These are phyloP conservation scores for Saccharomyces kudriavzevii DNA, from an alignment of 805 yeast species.

Conservation along the genomic window DNA sequence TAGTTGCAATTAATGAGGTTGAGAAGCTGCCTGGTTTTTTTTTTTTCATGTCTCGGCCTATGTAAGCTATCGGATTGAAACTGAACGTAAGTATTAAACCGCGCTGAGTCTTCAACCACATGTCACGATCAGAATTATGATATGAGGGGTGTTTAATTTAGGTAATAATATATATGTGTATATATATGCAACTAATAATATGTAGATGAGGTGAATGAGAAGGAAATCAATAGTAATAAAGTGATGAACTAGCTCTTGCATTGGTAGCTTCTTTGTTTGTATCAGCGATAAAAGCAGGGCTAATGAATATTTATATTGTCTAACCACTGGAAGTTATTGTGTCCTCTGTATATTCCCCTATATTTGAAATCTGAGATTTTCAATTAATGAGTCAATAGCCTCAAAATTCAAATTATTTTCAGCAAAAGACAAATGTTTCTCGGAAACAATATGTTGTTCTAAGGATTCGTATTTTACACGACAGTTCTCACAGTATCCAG, in stretches of 20 bases:
- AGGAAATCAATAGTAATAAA: background rate
- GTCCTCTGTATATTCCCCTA: constrained; percentile 1
- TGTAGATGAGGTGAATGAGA: background rate
- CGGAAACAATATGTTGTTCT: constrained; percentile 62
- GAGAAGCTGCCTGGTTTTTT: background rate
- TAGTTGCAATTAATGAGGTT: background rate
- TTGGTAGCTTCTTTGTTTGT: background rate
- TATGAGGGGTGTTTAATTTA: background rate
- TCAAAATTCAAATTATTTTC: constrained; percentile 58
- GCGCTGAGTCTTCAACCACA: background rate
- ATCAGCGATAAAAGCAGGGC: background rate
- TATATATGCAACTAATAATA: background rate
- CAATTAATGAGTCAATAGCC: constrained; percentile 68
- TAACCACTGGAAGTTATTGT: background rate
- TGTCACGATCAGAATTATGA: background rate
- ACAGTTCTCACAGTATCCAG: constrained; percentile 95
- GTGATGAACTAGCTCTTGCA: background rate
- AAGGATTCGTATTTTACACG: constrained; percentile 72
- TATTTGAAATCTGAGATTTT: constrained; percentile 29
- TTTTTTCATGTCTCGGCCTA: background rate
- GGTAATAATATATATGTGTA: background rate
- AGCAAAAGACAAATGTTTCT: constrained; percentile 75
- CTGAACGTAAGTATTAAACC: background rate
- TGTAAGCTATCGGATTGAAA: background rate
- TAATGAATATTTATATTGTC: background rate